Evolutionary conservation across 306 rosid species (phyloP).

Genomic region (Prunus persica): Prunus_persica_NCBIv2 NC_034015.1:5226501-5227000

Average conservation of each 20-base stretch:
- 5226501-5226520: too few species aligned
- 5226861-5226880: not conserved
- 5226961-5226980: not conserved
- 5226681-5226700: slow-evolving; percentile 74
- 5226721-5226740: slow-evolving; percentile 53
- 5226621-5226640: slow-evolving; percentile 82
- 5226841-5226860: not conserved
- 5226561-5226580: not conserved
- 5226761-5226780: slow-evolving; percentile 34
- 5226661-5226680: slow-evolving; percentile 86
- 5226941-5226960: too few species aligned
- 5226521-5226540: too few species aligned
- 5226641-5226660: slow-evolving; percentile 72
- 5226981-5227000: not conserved
- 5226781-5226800: slow-evolving; percentile 18
- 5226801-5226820: not conserved
- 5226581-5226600: not conserved
- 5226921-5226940: not conserved
- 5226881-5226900: not conserved
- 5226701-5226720: slow-evolving; percentile 90
- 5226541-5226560: too few species aligned
- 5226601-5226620: slow-evolving; percentile 74
- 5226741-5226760: slow-evolving; percentile 76
- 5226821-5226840: not conserved
- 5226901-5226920: not conserved